Conservation (phyloP, 768 basidiomycete species). For the Mycena belliarum region DNA sequence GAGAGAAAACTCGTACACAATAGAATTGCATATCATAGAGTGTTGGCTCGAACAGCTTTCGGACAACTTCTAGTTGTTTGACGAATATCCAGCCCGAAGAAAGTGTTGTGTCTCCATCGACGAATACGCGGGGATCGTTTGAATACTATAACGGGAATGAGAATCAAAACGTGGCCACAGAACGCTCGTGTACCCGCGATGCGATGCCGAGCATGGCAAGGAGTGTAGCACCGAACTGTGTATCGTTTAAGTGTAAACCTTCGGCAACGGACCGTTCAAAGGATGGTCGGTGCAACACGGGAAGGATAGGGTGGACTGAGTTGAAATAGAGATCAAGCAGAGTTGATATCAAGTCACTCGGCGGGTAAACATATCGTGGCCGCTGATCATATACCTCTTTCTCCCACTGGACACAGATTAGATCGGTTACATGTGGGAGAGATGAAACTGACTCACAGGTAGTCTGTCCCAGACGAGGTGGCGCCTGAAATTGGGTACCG, state of each 20-base stretch:
- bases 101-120: slow-evolving; percentile 23
- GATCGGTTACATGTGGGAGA: too few relatives aligned
- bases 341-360: slow-evolving; percentile 43
- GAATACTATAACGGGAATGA: too few relatives aligned
- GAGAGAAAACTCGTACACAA: neutral
- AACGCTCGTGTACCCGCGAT: too few relatives aligned
- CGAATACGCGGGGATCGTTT: slow-evolving; percentile 45
- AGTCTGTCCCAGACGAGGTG: slow-evolving; percentile 22
- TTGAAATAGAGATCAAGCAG: slow-evolving; percentile 65
- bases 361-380: slow-evolving; percentile 45
- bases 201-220: slow-evolving; percentile 68
- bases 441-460: slow-evolving; percentile 2
- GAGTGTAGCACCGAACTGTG: slow-evolving; percentile 55
- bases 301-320: slow-evolving; percentile 45
- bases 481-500: neutral
- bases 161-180: too few relatives aligned
- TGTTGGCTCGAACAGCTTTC: neutral
- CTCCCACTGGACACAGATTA: slow-evolving; percentile 39
- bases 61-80: slow-evolving; percentile 42
- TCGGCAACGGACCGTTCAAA: slow-evolving; percentile 53
- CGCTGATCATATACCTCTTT: slow-evolving; percentile 25
- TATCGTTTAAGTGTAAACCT: slow-evolving; percentile 49
- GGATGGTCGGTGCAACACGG: slow-evolving; percentile 67
- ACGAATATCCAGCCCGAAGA: slow-evolving; percentile 51
- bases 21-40: slow-evolving; percentile 10